These are phyloP conservation scores for Lipomyces mesembrius DNA, from an alignment of 805 yeast species.

Conservation along the genomic window DNA sequence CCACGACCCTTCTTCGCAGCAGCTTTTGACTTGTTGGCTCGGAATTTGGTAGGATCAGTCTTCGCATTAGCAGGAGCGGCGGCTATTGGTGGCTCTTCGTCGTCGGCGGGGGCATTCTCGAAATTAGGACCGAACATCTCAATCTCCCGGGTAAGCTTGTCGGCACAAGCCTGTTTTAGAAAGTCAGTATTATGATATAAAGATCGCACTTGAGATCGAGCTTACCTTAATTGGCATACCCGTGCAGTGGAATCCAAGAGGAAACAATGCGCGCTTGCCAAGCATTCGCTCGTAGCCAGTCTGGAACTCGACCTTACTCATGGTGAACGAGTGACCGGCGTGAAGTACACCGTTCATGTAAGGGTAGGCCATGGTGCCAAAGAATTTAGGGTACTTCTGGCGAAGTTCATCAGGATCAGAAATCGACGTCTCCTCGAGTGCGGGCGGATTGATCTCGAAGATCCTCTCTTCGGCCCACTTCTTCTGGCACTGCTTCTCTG, in stretches of 20 bases:
- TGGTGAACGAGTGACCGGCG: conserved; percentile 95
- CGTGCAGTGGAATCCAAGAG: conserved; percentile 98
- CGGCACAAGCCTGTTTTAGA: conserved; percentile 76
- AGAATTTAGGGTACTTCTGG: conserved; percentile 79
- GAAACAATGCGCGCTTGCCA: conserved; percentile 90
- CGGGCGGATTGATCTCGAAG: conserved; percentile 89
- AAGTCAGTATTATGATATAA: not conserved
- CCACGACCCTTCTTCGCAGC: conserved; percentile 92
- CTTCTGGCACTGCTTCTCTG: conserved; percentile 86
- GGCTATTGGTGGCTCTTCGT: conserved; percentile 45
- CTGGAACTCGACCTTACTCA: conserved; percentile 90
- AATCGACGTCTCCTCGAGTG: conserved; percentile 64
- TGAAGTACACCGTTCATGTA: conserved; percentile 98
- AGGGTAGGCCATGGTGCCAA: conserved; percentile 96
- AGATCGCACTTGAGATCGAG: not conserved
- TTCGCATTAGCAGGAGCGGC: conserved; percentile 35
- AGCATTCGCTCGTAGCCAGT: conserved; percentile 93
- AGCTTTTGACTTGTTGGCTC: conserved; percentile 91
- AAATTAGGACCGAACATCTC: conserved; percentile 88
- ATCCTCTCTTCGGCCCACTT: conserved; percentile 84
- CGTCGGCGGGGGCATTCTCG: conserved; percentile 60
- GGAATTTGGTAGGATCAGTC: conserved; percentile 82
- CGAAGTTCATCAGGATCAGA: conserved; percentile 72
- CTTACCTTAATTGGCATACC: conserved; percentile 86
- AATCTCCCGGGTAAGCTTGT: conserved; percentile 88